Conservation (phyloP, 148 eudicot species). For the Nyssa sinensis region DNA sequence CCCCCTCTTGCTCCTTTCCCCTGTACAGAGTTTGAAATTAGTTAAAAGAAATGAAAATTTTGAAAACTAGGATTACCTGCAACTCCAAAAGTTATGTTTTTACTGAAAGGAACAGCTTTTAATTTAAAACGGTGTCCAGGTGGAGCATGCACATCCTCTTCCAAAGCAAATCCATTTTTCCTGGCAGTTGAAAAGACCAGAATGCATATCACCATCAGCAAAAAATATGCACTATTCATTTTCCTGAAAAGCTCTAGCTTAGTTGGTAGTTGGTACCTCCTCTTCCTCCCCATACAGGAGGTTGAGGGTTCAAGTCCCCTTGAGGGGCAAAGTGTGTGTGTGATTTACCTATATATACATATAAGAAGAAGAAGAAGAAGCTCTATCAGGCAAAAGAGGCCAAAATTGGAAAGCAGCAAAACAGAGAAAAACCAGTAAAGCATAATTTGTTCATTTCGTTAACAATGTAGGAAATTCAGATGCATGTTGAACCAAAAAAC, state of each 20-base stretch:
- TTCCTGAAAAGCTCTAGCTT: too few species aligned
- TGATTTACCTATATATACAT: too few species aligned
- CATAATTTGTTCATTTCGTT: neutral
- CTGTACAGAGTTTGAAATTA: too few species aligned
- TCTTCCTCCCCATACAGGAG: too few species aligned
- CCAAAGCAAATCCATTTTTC: constrained; percentile 89
- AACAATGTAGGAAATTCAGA: neutral
- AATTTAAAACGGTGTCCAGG: constrained; percentile 72
- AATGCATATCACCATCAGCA: constrained; percentile 1
- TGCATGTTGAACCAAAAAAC: neutral
- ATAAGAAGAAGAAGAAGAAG: too few species aligned
- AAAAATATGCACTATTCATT: too few species aligned
- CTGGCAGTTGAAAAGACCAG: constrained; percentile 33
- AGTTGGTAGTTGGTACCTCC: too few species aligned
- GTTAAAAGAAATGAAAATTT: neutral
- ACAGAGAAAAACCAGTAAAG: neutral
- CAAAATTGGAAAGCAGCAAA: constrained; percentile 1
- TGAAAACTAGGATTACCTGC: constrained; percentile 51
- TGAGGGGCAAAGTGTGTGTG: too few species aligned
- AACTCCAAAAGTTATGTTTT: constrained; percentile 88
- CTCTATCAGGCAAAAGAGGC: neutral
- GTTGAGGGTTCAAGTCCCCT: too few species aligned
- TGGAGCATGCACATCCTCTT: constrained; percentile 79
- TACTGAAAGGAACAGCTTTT: constrained; percentile 93
- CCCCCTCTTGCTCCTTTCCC: too few species aligned